Percentiles rank a stretch among this genome's conserved stretches.
These are phyloP conservation scores for Solanum medicagineum DNA, from an alignment of 257 asterid species.

Conservation along the genomic window DNA sequence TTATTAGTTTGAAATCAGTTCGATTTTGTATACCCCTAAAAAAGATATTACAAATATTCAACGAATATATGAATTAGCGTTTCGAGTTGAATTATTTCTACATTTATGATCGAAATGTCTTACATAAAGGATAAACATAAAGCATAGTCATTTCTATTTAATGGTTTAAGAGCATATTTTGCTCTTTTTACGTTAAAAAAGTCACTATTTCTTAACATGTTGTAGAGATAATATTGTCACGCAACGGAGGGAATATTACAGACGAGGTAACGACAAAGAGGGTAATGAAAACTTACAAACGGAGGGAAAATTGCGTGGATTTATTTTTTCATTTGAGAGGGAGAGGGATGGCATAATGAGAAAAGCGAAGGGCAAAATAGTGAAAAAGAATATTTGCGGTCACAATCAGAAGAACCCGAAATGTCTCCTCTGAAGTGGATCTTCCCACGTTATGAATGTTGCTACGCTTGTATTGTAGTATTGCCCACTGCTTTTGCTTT, in stretches of 20 bases:
- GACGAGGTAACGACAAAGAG: neutral
- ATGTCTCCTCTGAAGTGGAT: slow-evolving; percentile 85
- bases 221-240: neutral
- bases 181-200: neutral
- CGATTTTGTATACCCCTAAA: no score
- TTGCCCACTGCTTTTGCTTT: neutral
- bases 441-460: slow-evolving; percentile 83
- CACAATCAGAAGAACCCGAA: slow-evolving; percentile 39
- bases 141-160: no score
- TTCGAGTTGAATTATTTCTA: no score
- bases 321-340: neutral
- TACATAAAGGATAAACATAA: no score
- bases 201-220: neutral
- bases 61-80: no score
- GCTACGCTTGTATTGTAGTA: slow-evolving; percentile 11
- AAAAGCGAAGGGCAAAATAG: neutral
- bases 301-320: neutral
- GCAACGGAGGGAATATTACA: neutral
- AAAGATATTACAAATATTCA: no score
- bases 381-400: slow-evolving; percentile 13
- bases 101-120: no score
- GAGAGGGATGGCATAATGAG: neutral
- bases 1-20: no score
- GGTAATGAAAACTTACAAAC: neutral
- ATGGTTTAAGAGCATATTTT: neutral